Conservation (phyloP, 495 filamentous ascomycete genomes). For the Xylaria grammica region DNA sequence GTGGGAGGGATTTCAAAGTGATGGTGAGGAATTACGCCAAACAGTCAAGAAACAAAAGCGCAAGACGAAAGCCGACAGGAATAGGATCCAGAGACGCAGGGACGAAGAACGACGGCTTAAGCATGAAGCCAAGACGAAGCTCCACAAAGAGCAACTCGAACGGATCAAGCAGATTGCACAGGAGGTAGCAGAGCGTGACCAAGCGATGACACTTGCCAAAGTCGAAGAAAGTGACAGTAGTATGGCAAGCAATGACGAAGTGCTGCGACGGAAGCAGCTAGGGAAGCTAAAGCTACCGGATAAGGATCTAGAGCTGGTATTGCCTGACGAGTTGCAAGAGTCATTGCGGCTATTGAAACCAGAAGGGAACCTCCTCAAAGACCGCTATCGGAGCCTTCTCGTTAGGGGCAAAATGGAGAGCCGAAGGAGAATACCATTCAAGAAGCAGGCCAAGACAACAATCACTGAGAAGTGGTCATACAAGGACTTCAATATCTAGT, state of each 20-base stretch:
- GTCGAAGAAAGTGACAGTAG: constrained; percentile 48
- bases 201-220: constrained; percentile 41
- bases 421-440: constrained; percentile 74
- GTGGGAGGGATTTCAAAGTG: constrained; percentile 84
- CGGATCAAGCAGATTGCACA: constrained; percentile 68
- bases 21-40: constrained; percentile 63
- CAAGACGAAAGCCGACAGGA: constrained; percentile 85
- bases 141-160: constrained; percentile 69
- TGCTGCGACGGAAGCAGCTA: constrained; percentile 74
- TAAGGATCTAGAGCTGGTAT: constrained; percentile 81
- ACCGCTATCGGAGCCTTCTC: constrained; percentile 86
- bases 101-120: constrained; percentile 76
- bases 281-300: constrained; percentile 80
- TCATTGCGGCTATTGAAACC: constrained; percentile 88
- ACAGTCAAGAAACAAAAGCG: constrained; percentile 75
- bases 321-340: constrained; percentile 93
- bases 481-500: constrained; percentile 77
- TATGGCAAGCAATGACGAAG: constrained; percentile 60
- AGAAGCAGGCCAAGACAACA: constrained; percentile 76
- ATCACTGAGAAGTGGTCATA: constrained; percentile 94
- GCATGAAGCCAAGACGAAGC: constrained; percentile 73
- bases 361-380: constrained; percentile 90
- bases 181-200: constrained; percentile 59
- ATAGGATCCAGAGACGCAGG: constrained; percentile 85
- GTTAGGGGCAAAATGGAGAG: constrained; percentile 88